Evolutionary conservation across 2,329 filamentous ascomycete genomes (phyloP).

Genomic region (Monilinia fructicola): DNA sequence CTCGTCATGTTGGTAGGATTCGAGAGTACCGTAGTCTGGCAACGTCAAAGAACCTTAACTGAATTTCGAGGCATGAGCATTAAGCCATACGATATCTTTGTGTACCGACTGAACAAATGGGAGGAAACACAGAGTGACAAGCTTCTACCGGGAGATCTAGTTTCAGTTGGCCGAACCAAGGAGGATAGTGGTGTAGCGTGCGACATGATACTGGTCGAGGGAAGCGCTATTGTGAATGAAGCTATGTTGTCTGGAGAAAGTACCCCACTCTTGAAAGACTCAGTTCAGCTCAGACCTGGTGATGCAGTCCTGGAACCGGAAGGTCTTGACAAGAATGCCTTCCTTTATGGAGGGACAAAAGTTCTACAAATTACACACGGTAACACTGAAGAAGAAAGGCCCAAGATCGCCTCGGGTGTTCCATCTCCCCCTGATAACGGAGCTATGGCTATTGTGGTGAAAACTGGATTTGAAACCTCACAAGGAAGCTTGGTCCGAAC

Average conservation of each 20-base stretch:
- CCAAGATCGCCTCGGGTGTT: slow-evolving; percentile 72
- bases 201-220: slow-evolving; percentile 93
- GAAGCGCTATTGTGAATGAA: slow-evolving; percentile 96
- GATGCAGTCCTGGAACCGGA: slow-evolving; percentile 82
- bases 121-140: slow-evolving; percentile 85
- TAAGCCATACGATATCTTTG: slow-evolving; percentile 94
- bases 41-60: slow-evolving; percentile 89
- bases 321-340: slow-evolving; percentile 92
- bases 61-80: slow-evolving; percentile 99
- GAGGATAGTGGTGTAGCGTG: slow-evolving; percentile 96
- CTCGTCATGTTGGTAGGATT: slow-evolving; percentile 98
- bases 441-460: slow-evolving; percentile 89
- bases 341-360: slow-evolving; percentile 96
- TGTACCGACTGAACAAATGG: slow-evolving; percentile 86
- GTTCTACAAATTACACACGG: slow-evolving; percentile 93
- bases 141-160: slow-evolving; percentile 88
- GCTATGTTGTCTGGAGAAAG: slow-evolving; percentile 99
- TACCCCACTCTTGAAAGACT: slow-evolving; percentile 94
- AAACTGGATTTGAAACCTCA: slow-evolving; percentile 98
- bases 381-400: slow-evolving; percentile 70
- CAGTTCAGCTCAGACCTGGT: slow-evolving; percentile 81
- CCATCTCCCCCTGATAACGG: slow-evolving; percentile 87
- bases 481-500: slow-evolving; percentile 96
- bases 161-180: slow-evolving; percentile 89
- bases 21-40: slow-evolving; percentile 98